Evolutionary conservation across 2,329 filamentous ascomycete species (phyloP).

Genomic region (Myrmaecium sp.): DNA sequence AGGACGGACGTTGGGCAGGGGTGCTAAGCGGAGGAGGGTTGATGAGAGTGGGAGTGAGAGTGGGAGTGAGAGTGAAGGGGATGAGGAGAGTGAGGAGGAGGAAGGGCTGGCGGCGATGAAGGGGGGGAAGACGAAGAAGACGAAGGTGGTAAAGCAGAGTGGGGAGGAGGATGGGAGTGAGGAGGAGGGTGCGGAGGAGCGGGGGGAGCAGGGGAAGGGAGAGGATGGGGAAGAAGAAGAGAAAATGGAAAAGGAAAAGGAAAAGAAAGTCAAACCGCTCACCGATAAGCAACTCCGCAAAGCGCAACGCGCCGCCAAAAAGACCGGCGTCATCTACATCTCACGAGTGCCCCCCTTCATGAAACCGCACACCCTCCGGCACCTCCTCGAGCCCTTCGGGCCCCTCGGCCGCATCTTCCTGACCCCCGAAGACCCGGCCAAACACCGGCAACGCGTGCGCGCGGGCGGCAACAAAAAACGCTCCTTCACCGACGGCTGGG

Average conservation of each 20-base stretch:
- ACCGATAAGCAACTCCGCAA: slow-evolving; percentile 36
- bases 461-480: slow-evolving; percentile 71
- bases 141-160: slow-evolving; percentile 5
- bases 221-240: slow-evolving; percentile 9
- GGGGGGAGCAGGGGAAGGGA: slow-evolving; percentile 13
- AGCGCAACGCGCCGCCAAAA: slow-evolving; percentile 49
- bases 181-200: slow-evolving; percentile 6
- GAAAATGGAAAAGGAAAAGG: slow-evolving; percentile 3
- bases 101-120: slow-evolving; percentile 11
- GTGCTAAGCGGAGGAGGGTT: slow-evolving; percentile 46
- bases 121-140: not conserved
- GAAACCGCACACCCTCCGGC: slow-evolving; percentile 63
- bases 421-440: slow-evolving; percentile 53
- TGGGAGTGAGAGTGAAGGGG: slow-evolving; percentile 1
- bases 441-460: slow-evolving; percentile 48
- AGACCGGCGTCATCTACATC: slow-evolving; percentile 68
- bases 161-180: not conserved
- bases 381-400: slow-evolving; percentile 59
- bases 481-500: slow-evolving; percentile 71
- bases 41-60: slow-evolving; percentile 17
- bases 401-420: slow-evolving; percentile 63
- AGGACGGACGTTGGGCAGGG: slow-evolving; percentile 34
- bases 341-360: slow-evolving; percentile 78
- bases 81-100: slow-evolving; percentile 6
- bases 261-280: slow-evolving; percentile 7